phyloP scores from a whole-genome alignment of 495 filamentous ascomycete genomes.

The Xylaria curta region DNA sequence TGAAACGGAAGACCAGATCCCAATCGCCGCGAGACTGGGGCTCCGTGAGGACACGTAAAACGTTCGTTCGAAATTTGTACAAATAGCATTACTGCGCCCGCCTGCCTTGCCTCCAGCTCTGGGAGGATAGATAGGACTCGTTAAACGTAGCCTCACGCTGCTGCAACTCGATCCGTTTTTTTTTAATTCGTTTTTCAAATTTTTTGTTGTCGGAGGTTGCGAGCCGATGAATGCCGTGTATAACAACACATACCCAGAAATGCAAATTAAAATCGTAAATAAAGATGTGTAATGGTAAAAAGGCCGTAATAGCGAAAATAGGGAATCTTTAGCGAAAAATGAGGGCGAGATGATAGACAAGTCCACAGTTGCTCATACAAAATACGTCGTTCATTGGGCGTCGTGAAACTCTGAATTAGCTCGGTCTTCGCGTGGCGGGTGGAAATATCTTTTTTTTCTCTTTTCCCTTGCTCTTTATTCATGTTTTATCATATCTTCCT shows the following conservation, averaged over 20 bases:
- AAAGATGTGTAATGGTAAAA: conserved; percentile 2
- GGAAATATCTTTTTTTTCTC: conserved; percentile 5
- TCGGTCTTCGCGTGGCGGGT: neutral
- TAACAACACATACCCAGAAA: neutral
- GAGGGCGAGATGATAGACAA: neutral
- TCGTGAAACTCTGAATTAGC: neutral
- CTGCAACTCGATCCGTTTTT: conserved; percentile 3
- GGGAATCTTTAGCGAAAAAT: neutral
- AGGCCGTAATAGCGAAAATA: neutral
- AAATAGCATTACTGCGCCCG: conserved; percentile 1
- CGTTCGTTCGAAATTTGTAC: conserved; percentile 10
- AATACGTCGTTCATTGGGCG: neutral
- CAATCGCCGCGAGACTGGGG: neutral
- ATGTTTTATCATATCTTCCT: neutral
- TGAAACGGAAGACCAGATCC: neutral
- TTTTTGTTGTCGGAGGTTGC: neutral
- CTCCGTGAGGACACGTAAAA: neutral
- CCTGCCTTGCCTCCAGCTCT: neutral
- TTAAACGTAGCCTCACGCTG: conserved; percentile 19
- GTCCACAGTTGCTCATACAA: neutral
- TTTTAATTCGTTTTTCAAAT: neutral
- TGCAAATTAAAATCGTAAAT: conserved; percentile 1
- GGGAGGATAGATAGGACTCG: no score
- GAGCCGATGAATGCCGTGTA: neutral
- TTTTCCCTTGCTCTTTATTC: neutral